phyloP scores from a whole-genome alignment of 2,329 filamentous ascomycete species.

The Cryphonectria naterciae region DNA sequence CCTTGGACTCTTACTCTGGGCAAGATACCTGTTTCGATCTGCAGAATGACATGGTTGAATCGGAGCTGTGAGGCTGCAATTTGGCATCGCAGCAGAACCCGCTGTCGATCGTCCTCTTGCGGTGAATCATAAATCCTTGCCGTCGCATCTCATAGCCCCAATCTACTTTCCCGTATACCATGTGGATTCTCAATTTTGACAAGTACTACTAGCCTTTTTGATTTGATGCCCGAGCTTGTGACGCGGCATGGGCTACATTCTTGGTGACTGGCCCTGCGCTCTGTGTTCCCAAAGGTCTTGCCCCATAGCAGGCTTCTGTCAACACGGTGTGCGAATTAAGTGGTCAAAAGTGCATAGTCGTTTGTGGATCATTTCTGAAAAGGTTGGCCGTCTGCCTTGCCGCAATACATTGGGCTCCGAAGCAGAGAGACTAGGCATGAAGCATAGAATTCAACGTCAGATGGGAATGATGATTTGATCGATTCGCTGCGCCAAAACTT shows the following conservation, averaged over 20 bases:
- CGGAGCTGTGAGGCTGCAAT: neutral
- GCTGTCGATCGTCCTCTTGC: neutral
- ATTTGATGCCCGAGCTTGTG: neutral
- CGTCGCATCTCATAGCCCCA: neutral
- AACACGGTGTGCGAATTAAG: neutral
- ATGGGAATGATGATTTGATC: neutral
- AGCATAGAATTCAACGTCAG: neutral
- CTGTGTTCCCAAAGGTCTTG: neutral
- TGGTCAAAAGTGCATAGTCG: neutral
- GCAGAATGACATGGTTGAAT: neutral
- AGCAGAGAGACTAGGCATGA: neutral
- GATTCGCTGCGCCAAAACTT: neutral
- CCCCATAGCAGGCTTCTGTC: neutral
- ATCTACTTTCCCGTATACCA: neutral
- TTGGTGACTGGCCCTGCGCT: neutral
- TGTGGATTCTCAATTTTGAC: neutral
- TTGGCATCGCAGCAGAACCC: neutral
- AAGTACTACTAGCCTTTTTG: neutral
- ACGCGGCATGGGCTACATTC: neutral
- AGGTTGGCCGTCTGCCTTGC: neutral
- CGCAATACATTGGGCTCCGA: neutral
- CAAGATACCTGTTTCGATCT: neutral
- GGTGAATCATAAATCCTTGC: neutral
- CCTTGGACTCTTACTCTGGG: too few species aligned
- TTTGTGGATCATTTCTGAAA: neutral